Percentiles rank a stretch among this genome's conserved stretches.
Conservation (phyloP, 2,329 filamentous ascomycete species). For the Xylariaceae sp. region DNA sequence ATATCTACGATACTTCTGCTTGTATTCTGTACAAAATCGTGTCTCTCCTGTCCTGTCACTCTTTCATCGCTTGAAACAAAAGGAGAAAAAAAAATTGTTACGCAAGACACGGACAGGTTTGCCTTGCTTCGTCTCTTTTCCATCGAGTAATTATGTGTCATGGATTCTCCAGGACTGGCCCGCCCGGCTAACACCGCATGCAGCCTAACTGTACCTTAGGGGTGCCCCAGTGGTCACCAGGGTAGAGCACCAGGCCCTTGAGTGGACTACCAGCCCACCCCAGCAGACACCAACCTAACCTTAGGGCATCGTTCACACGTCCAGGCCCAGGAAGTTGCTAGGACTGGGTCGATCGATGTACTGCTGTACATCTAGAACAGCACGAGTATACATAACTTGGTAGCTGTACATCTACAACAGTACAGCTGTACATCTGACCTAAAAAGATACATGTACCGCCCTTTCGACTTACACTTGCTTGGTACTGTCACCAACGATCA, state of each 20-base stretch:
- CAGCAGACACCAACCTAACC: neutral
- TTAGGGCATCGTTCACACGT: too few species aligned
- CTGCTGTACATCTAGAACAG: too few species aligned
- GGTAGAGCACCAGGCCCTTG: neutral
- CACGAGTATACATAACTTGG: too few species aligned
- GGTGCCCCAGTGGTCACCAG: slow-evolving; percentile 5
- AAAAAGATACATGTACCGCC: neutral
- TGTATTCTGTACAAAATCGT: too few species aligned
- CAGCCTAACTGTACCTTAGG: neutral
- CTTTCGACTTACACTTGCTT: slow-evolving; percentile 2
- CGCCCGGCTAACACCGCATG: slow-evolving; percentile 5
- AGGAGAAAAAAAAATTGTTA: slow-evolving; percentile 8
- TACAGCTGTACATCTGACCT: too few species aligned
- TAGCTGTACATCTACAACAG: too few species aligned
- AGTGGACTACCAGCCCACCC: neutral
- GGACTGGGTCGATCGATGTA: too few species aligned
- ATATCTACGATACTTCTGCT: too few species aligned
- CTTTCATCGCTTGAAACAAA: neutral
- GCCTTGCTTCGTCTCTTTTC: slow-evolving; percentile 19
- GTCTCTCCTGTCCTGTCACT: slow-evolving; percentile 6
- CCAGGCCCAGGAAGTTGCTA: too few species aligned
- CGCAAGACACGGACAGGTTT: slow-evolving; percentile 3
- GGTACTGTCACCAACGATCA: too few species aligned
- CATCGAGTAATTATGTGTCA: slow-evolving; percentile 36
- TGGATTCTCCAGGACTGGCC: slow-evolving; percentile 20